Conservation (phyloP, 352 stramenopile species). For the Phytophthora ohioensis region DNA sequence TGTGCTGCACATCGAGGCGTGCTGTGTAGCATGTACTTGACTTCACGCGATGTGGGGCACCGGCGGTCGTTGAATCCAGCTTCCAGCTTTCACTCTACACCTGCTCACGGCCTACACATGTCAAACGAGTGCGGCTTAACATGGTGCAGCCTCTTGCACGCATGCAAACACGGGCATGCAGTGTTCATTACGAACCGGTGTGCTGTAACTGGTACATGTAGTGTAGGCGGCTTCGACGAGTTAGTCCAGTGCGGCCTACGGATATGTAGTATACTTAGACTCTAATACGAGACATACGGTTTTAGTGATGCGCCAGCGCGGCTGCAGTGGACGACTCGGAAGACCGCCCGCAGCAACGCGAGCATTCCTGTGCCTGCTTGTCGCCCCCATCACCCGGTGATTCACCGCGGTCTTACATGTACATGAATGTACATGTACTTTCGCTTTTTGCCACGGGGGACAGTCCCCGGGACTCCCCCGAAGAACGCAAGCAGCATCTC, state of each 20-base stretch:
- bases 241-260: too few relatives aligned
- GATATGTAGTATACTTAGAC: not conserved
- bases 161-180: not conserved
- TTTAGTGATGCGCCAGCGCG: slow-evolving; percentile 9
- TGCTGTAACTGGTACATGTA: not conserved
- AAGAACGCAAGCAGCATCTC: slow-evolving; percentile 10
- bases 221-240: too few relatives aligned
- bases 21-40: too few relatives aligned
- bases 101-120: slow-evolving; percentile 5
- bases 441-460: too few relatives aligned
- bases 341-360: not conserved
- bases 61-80: too few relatives aligned
- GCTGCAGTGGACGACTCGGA: slow-evolving; percentile 4
- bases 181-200: too few relatives aligned
- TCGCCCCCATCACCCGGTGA: slow-evolving; percentile 20
- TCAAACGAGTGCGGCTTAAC: not conserved
- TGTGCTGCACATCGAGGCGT: slow-evolving; percentile 10
- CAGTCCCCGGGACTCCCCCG: too few relatives aligned
- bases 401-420: not conserved
- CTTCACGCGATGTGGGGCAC: not conserved
- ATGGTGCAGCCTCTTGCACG: not conserved
- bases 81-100: too few relatives aligned
- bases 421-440: too few relatives aligned
- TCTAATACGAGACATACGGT: slow-evolving; percentile 10
- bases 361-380: slow-evolving; percentile 22